Percentiles rank a stretch among this genome's conserved stretches.
Conservation (phyloP, 352 stramenopile genomes). For the Globisporangium alternatum region DNA sequence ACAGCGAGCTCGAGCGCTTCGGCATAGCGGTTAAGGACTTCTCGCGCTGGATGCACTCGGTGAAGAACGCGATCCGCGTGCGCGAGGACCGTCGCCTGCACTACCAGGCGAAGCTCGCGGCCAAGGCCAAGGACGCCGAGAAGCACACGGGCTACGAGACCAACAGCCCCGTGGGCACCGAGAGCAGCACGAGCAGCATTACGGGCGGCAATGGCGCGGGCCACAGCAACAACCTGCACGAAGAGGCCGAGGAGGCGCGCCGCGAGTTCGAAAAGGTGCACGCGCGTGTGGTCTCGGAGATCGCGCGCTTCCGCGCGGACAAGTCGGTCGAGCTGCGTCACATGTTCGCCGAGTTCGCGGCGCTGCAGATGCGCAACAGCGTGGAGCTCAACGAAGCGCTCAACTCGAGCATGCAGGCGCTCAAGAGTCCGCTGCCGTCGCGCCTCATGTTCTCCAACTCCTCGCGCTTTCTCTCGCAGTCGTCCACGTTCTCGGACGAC, state of each 20-base stretch:
- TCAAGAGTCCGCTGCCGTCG: constrained; percentile 42
- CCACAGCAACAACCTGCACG: constrained; percentile 27
- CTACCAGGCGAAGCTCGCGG: constrained; percentile 76
- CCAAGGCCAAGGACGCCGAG: constrained; percentile 26
- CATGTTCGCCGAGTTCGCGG: constrained; percentile 70
- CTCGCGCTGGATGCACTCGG: constrained; percentile 68
- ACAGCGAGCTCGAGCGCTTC: constrained; percentile 69
- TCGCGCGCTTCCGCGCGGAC: constrained; percentile 66
- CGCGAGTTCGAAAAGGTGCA: constrained; percentile 77
- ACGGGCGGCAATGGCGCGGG: not conserved
- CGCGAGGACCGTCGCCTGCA: constrained; percentile 75
- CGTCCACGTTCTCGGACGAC: constrained; percentile 37
- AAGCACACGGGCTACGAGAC: constrained; percentile 30
- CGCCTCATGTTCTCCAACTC: constrained; percentile 37
- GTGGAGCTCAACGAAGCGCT: constrained; percentile 55
- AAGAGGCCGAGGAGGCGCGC: constrained; percentile 62
- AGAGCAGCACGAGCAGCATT: constrained; percentile 18
- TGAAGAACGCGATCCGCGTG: constrained; percentile 65
- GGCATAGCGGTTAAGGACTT: constrained; percentile 64
- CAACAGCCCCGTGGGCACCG: constrained; percentile 18
- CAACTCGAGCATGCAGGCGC: constrained; percentile 33
- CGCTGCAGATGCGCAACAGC: constrained; percentile 47
- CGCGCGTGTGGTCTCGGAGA: constrained; percentile 69
- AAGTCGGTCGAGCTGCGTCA: constrained; percentile 72
- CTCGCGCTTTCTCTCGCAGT: constrained; percentile 38